Evolutionary conservation across 2,329 filamentous ascomycete species (phyloP).

Genomic region (Talaromyces piceae): DNA sequence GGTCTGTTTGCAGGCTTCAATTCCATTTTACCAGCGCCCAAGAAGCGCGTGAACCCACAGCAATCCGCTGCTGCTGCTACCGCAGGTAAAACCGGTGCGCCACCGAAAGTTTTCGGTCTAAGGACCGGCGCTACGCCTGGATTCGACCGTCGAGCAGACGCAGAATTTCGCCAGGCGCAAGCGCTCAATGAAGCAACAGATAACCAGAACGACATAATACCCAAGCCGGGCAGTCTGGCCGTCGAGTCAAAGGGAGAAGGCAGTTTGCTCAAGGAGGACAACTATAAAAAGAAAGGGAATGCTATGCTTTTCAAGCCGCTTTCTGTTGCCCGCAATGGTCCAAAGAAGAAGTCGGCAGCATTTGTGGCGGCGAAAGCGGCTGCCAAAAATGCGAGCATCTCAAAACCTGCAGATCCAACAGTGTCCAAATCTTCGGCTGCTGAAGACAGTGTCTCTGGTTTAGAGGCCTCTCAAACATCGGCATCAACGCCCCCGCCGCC

Average conservation of each 20-base stretch:
- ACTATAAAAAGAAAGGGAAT: constrained; percentile 58
- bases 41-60: constrained; percentile 52
- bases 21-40: constrained; percentile 77
- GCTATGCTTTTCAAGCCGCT: constrained; percentile 83
- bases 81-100: constrained; percentile 20
- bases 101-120: constrained; percentile 58
- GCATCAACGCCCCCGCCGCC: constrained; percentile 18
- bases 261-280: constrained; percentile 17
- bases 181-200: constrained; percentile 20
- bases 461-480: constrained; percentile 15
- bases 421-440: constrained; percentile 15
- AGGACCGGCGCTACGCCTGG: constrained; percentile 79
- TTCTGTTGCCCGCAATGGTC: constrained; percentile 69
- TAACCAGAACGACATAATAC: constrained; percentile 19
- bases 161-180: constrained; percentile 26
- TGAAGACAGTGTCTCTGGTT: constrained; percentile 2
- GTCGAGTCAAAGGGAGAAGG: constrained; percentile 9
- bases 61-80: constrained; percentile 9
- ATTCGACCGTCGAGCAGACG: constrained; percentile 59
- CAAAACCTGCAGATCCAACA: constrained; percentile 8
- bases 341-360: constrained; percentile 53
- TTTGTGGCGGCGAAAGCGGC: constrained; percentile 13
- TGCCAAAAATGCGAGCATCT: constrained; percentile 1
- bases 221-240: constrained; percentile 19
- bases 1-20: constrained; percentile 75